Percentiles rank a stretch among this genome's conserved stretches.
Evolutionary conservation across 352 stramenopile genomes (phyloP).

Genomic region (Phytopythium sindhum): DNA sequence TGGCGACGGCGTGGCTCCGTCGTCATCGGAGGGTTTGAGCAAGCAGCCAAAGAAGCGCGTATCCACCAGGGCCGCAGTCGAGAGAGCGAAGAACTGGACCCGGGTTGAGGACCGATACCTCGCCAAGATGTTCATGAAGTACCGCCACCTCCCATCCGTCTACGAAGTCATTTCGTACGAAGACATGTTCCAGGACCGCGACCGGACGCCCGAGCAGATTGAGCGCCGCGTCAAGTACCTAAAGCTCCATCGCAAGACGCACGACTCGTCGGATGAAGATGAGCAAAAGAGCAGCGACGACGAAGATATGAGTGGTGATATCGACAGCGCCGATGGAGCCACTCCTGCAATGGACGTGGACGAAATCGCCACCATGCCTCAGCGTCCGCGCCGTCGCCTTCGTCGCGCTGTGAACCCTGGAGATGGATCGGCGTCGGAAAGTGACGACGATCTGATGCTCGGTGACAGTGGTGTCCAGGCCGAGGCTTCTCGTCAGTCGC

Average conservation of each 20-base stretch:
- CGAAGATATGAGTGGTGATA: constrained; percentile 14
- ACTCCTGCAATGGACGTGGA: background rate
- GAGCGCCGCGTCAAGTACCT: constrained; percentile 80
- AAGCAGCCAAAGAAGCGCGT: constrained; percentile 24
- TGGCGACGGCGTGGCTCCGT: background rate
- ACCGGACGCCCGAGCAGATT: constrained; percentile 81
- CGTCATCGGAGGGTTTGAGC: background rate
- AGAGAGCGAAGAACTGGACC: constrained; percentile 78
- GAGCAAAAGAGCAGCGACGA: constrained; percentile 30
- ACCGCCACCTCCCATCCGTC: constrained; percentile 74
- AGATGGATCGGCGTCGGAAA: constrained; percentile 29
- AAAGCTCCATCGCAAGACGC: constrained; percentile 68
- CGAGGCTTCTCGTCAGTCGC: background rate
- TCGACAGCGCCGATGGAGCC: background rate
- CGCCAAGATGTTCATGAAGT: constrained; percentile 75
- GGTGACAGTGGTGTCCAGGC: background rate
- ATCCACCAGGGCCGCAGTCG: constrained; percentile 30
- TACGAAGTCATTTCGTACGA: constrained; percentile 89
- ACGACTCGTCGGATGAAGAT: constrained; percentile 68
- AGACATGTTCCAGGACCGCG: constrained; percentile 87
- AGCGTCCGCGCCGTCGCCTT: constrained; percentile 37
- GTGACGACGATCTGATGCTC: constrained; percentile 43
- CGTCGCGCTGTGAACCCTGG: constrained; percentile 37
- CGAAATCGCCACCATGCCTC: background rate
- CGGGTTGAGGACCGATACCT: constrained; percentile 81